Evolutionary conservation across 768 basidiomycete genomes (phyloP).

Genomic region (Lactifluus piperatus): DNA sequence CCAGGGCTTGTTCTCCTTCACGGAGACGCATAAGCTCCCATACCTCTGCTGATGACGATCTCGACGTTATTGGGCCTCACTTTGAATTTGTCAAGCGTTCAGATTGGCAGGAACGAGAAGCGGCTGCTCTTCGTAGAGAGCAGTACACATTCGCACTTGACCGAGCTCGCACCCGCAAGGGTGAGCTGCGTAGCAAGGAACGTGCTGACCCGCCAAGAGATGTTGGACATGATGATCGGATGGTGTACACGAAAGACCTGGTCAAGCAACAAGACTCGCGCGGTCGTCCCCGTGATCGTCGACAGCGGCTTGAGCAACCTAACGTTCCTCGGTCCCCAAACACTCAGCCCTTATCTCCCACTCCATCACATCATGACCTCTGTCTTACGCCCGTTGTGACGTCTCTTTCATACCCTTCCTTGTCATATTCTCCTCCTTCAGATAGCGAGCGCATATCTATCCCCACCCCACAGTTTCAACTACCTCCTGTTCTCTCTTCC

Average conservation of each 20-base stretch:
- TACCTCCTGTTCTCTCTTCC: conserved; percentile 7
- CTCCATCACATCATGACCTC: conserved; percentile 23
- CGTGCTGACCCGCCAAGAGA: conserved; percentile 37
- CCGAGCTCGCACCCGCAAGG: conserved; percentile 37
- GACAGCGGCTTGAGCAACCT: conserved; percentile 29
- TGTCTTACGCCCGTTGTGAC: conserved; percentile 27
- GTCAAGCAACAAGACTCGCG: conserved; percentile 37
- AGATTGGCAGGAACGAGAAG: conserved; percentile 78
- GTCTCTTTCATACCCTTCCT: conserved; percentile 24
- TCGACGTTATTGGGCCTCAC: conserved; percentile 55
- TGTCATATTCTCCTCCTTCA: conserved; percentile 30
- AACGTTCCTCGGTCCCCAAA: conserved; percentile 28
- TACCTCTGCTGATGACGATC: conserved; percentile 28
- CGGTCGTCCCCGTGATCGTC: conserved; percentile 55
- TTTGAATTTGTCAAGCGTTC: conserved; percentile 80
- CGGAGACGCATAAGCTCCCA: conserved; percentile 29
- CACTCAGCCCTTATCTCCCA: conserved; percentile 21
- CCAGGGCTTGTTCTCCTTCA: conserved; percentile 22
- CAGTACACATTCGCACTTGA: conserved; percentile 52
- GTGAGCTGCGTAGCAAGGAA: conserved; percentile 25
- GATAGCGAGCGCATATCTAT: neutral
- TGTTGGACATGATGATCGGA: conserved; percentile 36
- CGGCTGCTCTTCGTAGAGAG: conserved; percentile 59
- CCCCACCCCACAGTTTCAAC: neutral
- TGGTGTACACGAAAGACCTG: conserved; percentile 51